phyloP scores from a whole-genome alignment of 164 flowering plant genomes.

The Liquidambar formosana region DNA sequence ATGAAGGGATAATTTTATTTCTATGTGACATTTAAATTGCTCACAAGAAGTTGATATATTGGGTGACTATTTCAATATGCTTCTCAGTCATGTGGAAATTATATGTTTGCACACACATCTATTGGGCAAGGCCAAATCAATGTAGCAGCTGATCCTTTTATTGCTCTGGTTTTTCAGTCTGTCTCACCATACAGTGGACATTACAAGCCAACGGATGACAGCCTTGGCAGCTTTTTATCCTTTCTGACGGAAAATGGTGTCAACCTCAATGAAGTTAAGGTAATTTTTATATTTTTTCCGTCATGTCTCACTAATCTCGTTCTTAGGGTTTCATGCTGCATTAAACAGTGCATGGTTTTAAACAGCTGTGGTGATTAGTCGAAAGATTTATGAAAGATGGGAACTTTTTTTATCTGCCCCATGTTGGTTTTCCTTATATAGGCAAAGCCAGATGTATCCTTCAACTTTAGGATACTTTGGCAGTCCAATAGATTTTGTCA shows the following conservation, averaged over 20 bases:
- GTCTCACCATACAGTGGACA: constrained; percentile 93
- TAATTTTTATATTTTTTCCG: constrained; percentile 14
- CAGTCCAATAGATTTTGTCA: constrained; percentile 2
- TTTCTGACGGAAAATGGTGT: constrained; percentile 70
- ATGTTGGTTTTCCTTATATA: constrained; percentile 1
- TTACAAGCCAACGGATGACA: constrained; percentile 79
- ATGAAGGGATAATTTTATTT: constrained; percentile 11
- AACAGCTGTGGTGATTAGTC: neutral
- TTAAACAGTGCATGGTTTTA: neutral
- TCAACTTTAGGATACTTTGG: neutral
- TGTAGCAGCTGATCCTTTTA: constrained; percentile 2
- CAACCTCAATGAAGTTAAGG: constrained; percentile 63
- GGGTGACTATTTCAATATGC: too few relatives aligned
- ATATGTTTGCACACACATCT: too few relatives aligned
- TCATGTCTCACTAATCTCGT: neutral
- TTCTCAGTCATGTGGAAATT: too few relatives aligned
- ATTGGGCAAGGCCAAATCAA: neutral
- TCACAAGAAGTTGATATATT: too few relatives aligned
- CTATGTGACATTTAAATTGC: too few relatives aligned
- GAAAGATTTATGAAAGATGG: neutral
- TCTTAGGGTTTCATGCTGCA: neutral
- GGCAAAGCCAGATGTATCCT: constrained; percentile 3
- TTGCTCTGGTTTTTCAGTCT: constrained; percentile 42
- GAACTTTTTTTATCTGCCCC: neutral
- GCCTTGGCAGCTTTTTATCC: constrained; percentile 50